These are phyloP conservation scores for Quercus lobata DNA, from an alignment of 331 rosid genomes.

Conservation along the genomic window DNA sequence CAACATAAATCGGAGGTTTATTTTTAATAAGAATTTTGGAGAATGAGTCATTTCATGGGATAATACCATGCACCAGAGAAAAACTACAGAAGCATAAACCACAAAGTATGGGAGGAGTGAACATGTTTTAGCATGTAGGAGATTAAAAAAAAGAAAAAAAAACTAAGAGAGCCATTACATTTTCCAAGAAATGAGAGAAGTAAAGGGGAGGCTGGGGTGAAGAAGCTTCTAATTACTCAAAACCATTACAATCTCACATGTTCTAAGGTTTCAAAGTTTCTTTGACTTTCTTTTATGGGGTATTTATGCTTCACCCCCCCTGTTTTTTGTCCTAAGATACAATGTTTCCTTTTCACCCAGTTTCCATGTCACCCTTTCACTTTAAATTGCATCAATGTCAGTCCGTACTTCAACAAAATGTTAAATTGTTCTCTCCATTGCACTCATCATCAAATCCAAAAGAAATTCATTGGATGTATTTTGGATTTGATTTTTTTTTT, in stretches of 20 bases:
- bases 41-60: slow-evolving; percentile 2
- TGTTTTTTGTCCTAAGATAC: not conserved
- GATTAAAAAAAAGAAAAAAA: too few species aligned
- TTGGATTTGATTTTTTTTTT: not conserved
- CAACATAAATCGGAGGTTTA: not conserved
- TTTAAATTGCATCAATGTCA: not conserved
- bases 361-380: not conserved
- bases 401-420: not conserved
- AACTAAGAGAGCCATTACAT: too few species aligned
- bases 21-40: not conserved
- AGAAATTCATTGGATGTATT: not conserved
- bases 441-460: not conserved
- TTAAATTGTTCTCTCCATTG: not conserved
- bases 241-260: not conserved
- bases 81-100: not conserved
- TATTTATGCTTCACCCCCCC: not conserved
- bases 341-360: not conserved
- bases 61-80: not conserved
- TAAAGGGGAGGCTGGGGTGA: too few species aligned
- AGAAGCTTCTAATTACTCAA: too few species aligned
- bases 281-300: not conserved
- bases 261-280: not conserved
- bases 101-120: not conserved
- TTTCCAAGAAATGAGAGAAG: too few species aligned
- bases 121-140: too few species aligned